Percentiles rank a stretch among this genome's conserved stretches.
phyloP scores from a whole-genome alignment of 2,329 filamentous ascomycete genomes.

The Dactylellina drechsleri region DNA sequence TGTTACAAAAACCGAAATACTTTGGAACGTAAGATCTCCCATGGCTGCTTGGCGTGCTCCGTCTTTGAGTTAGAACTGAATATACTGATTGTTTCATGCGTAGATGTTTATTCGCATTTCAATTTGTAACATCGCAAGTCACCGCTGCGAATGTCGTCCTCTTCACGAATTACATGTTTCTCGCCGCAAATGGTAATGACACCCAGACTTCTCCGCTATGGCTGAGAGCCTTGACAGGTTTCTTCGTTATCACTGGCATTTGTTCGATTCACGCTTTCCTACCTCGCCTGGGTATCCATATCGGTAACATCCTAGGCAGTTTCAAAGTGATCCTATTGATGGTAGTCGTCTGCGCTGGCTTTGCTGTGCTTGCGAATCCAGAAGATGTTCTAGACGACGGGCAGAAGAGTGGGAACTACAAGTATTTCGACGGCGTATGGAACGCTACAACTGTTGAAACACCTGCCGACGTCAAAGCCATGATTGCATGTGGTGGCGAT shows the following conservation, averaged over 20 bases:
- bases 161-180: slow-evolving; percentile 51
- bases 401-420: slow-evolving; percentile 40
- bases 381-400: slow-evolving; percentile 28
- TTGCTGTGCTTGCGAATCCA: slow-evolving; percentile 59
- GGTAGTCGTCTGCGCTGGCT: slow-evolving; percentile 60
- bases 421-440: slow-evolving; percentile 43
- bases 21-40: slow-evolving; percentile 64
- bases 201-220: slow-evolving; percentile 32
- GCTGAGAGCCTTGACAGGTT: slow-evolving; percentile 40
- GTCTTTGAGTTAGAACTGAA: neutral
- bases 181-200: slow-evolving; percentile 33
- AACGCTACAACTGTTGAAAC: slow-evolving; percentile 50
- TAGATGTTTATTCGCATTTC: slow-evolving; percentile 51
- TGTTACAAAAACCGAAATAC: slow-evolving; percentile 70
- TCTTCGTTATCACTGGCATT: slow-evolving; percentile 55
- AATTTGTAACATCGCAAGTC: slow-evolving; percentile 49
- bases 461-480: slow-evolving; percentile 25
- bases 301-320: slow-evolving; percentile 61
- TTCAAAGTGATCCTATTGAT: slow-evolving; percentile 61
- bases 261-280: slow-evolving; percentile 61
- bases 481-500: slow-evolving; percentile 43
- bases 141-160: slow-evolving; percentile 50
- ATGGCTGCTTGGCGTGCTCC: neutral
- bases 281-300: slow-evolving; percentile 60
- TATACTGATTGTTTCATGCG: slow-evolving; percentile 1